phyloP scores from a whole-genome alignment of 495 filamentous ascomycete genomes.

The Podospora comata region DNA sequence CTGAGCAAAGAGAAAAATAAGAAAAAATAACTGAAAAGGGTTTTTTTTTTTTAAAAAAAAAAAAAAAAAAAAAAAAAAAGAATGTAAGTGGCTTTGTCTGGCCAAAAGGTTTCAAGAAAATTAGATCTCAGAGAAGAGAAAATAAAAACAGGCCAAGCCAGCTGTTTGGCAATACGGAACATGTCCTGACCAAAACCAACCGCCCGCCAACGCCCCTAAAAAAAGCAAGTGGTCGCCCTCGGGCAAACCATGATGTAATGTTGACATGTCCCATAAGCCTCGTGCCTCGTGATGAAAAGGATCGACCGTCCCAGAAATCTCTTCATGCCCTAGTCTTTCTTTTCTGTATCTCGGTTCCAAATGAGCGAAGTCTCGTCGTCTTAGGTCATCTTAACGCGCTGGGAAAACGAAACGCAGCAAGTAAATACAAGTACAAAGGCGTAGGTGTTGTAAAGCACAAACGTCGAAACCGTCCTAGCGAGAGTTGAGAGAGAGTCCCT shows the following conservation, averaged over 20 bases:
- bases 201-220: constrained; percentile 32
- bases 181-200: constrained; percentile 13
- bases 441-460: constrained; percentile 7
- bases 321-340: constrained; percentile 25
- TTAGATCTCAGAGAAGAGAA: not conserved
- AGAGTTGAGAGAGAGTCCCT: constrained; percentile 52
- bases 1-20: constrained; percentile 23
- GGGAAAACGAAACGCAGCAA: constrained; percentile 16
- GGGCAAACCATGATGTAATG: constrained; percentile 19
- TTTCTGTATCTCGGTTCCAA: constrained; percentile 24
- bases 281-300: constrained; percentile 24
- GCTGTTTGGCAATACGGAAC: not conserved
- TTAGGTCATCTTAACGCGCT: constrained; percentile 1
- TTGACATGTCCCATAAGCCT: constrained; percentile 29
- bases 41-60: constrained; percentile 16
- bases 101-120: not conserved
- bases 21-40: constrained; percentile 16
- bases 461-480: constrained; percentile 30
- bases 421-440: constrained; percentile 20
- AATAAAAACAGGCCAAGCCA: not conserved
- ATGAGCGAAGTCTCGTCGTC: constrained; percentile 23
- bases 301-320: constrained; percentile 24
- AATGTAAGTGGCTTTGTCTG: not conserved
- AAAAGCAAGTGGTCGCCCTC: constrained; percentile 11
- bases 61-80: constrained; percentile 18